Evolutionary conservation across 2,329 filamentous ascomycete species (phyloP).

Genomic region (Xylaria sp.): DNA sequence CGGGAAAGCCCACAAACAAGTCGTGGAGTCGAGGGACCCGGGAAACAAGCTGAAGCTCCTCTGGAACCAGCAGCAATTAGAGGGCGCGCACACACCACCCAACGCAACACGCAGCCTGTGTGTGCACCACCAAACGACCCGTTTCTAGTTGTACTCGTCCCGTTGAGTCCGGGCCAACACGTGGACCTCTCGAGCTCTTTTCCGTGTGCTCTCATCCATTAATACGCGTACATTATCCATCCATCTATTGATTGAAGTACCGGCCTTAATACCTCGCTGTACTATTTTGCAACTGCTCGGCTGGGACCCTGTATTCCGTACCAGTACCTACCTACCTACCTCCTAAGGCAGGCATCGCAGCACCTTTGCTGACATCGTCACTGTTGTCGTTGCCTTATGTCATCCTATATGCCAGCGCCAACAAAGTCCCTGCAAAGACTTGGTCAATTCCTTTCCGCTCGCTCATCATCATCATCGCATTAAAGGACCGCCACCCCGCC

Average conservation of each 20-base stretch:
- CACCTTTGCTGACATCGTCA: background rate
- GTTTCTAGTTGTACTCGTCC: slow-evolving; percentile 5
- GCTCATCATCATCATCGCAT: background rate
- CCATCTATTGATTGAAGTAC: background rate
- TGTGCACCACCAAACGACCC: slow-evolving; percentile 1
- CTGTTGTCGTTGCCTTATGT: background rate
- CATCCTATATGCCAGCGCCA: slow-evolving; percentile 1
- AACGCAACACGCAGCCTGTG: slow-evolving; percentile 1
- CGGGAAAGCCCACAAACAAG: background rate
- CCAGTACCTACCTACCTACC: too few relatives aligned
- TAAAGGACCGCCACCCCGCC: background rate
- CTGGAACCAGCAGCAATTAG: background rate
- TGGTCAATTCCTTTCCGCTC: slow-evolving; percentile 1
- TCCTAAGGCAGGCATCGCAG: background rate
- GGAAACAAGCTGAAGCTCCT: slow-evolving; percentile 6
- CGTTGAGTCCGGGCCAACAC: slow-evolving; percentile 1
- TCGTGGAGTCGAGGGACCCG: slow-evolving; percentile 9
- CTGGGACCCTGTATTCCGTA: background rate
- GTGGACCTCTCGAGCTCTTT: slow-evolving; percentile 3
- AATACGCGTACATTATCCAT: background rate
- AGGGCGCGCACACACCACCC: background rate
- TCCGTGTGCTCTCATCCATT: background rate
- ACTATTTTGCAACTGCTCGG: background rate
- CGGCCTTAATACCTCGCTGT: background rate
- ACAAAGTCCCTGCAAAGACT: background rate